Evolutionary conservation across 306 rosid genomes (phyloP), one percentile per base, ranked within the genome.

Genomic region (Vigna nakashimae): DNA sequence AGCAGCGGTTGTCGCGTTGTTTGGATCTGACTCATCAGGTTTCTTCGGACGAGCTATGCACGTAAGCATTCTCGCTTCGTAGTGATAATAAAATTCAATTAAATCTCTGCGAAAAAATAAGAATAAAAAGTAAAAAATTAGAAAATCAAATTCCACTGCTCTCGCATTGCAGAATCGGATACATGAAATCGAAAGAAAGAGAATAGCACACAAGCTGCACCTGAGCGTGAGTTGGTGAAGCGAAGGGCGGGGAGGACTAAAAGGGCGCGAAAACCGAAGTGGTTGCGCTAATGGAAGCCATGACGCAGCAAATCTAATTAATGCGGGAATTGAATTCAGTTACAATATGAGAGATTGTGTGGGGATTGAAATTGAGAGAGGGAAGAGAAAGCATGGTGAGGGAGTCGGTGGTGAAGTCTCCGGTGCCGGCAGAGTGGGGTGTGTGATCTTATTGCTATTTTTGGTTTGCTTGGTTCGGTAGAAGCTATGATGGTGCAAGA

Each of bases 11-110:
- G 57, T 64, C 32, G 55, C 79, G 78, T 74, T 84, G 79, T 85
- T 38, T 15, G 91, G 79, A 79, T 88, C 93, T 22, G 89, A 71
- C 38, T 88, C 95, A 16, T 93, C 95, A 14, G 91, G 93, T 78
- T 93, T 93, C 90, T 91, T 91, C 0, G 98, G 93, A 70, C 98
- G 97, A 80, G 97, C 91, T 75, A 93, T 91, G 84, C 98, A 93
- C 66, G 97, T 91, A 77, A 93, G 87, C 98, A 93, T 93, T 89
- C 80, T 89, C 69, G 64, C 26, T 67, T 64, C 62, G 26, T 17
- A 13, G 26, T 16, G 13, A 38, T 34, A 32, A 60, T 60, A 7
- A 16, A 62, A 16, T 60, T 32, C 1, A 62, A 62, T 30, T 30
- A 30, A 66, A 76, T 69, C 55, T 73, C 71, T 69, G 82, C 22